Evolutionary conservation across 129 eudicot genomes (phyloP).

Genomic region (Pittosporum tobira): DNA sequence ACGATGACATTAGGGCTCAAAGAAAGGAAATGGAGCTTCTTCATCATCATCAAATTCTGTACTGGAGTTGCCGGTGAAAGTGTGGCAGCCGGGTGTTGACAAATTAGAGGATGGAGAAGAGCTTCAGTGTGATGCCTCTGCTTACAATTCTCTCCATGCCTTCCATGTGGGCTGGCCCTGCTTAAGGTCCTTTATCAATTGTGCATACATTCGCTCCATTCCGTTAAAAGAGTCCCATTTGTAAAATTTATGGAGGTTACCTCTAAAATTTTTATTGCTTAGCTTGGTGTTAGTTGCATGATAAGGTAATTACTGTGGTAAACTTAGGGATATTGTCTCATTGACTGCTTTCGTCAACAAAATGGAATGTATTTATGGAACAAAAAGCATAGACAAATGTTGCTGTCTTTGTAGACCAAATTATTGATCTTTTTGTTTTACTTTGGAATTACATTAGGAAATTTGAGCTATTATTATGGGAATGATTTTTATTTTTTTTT

Average conservation of each 20-base stretch:
- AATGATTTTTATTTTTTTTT: not conserved
- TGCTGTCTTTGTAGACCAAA: too few relatives aligned
- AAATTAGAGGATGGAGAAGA: slow-evolving; percentile 88
- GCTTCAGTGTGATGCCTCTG: slow-evolving; percentile 89
- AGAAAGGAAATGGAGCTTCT: slow-evolving; percentile 50
- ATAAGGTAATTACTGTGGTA: too few relatives aligned
- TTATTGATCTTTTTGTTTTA: not conserved
- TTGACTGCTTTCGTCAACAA: too few relatives aligned
- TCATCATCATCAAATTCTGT: slow-evolving; percentile 33
- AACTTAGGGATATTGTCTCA: too few relatives aligned
- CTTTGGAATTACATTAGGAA: slow-evolving; percentile 5
- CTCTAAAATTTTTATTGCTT: too few relatives aligned
- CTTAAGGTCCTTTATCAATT: slow-evolving; percentile 44
- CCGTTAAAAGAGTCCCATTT: not conserved
- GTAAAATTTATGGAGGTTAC: too few relatives aligned
- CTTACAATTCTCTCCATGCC: slow-evolving; percentile 89
- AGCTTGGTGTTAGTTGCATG: too few relatives aligned
- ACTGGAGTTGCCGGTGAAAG: slow-evolving; percentile 55
- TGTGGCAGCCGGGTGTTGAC: slow-evolving; percentile 99
- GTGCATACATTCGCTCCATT: not conserved
- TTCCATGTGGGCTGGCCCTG: slow-evolving; percentile 97
- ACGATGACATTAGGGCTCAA: slow-evolving; percentile 37
- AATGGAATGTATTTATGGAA: too few relatives aligned
- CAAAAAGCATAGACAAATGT: too few relatives aligned
- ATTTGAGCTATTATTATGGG: not conserved